Conservation (phyloP, 78 protist species). For the Dictyostelium firmibasis region DNA sequence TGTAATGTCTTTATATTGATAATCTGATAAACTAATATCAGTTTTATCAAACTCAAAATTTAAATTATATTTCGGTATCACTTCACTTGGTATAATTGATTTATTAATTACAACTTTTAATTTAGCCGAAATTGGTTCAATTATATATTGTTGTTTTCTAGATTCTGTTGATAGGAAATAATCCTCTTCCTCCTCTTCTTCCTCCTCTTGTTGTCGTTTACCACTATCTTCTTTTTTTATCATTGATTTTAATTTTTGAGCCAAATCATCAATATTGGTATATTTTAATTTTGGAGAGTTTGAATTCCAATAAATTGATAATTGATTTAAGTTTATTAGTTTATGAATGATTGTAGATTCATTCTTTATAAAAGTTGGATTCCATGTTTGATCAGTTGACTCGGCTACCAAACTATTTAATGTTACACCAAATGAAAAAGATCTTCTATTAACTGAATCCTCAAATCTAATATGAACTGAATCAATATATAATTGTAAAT, state of each 20-base stretch:
- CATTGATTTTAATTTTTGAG: conserved; percentile 20
- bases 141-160: conserved; percentile 10
- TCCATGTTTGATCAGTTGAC: conserved; percentile 59
- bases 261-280: not conserved
- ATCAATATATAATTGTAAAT: conserved; percentile 57
- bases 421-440: conserved; percentile 57
- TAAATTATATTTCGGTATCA: not conserved
- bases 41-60: not conserved
- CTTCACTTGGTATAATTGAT: not conserved
- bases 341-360: conserved; percentile 53
- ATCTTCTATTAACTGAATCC: conserved; percentile 3
- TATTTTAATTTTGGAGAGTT: conserved; percentile 10
- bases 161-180: not conserved
- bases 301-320: conserved; percentile 64
- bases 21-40: conserved; percentile 8
- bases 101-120: conserved; percentile 43
- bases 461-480: conserved; percentile 76
- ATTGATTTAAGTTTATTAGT: not conserved
- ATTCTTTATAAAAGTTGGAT: conserved; percentile 52
- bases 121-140: conserved; percentile 19
- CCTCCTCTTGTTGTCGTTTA: not conserved
- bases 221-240: not conserved
- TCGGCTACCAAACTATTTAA: conserved; percentile 36
- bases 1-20: conserved; percentile 46
- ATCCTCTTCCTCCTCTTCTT: not conserved